Conservation (phyloP, 768 basidiomycete genomes). For the Cubamyces lactineus region DNA sequence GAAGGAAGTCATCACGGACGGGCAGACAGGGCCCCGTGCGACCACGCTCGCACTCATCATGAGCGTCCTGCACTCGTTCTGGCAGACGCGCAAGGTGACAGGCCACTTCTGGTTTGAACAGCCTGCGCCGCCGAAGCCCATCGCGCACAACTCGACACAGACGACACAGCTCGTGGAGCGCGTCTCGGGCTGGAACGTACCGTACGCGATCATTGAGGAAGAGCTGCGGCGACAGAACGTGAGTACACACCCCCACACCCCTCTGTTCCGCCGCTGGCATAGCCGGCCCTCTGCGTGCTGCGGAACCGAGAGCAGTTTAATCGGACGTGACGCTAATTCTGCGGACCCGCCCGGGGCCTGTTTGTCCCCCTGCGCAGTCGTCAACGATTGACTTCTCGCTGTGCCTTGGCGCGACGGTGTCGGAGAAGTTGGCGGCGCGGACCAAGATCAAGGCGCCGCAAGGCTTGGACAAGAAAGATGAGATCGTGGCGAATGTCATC, state of each 20-base stretch:
- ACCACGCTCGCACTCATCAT: constrained; percentile 88
- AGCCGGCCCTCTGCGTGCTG: background rate
- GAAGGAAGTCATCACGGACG: constrained; percentile 95
- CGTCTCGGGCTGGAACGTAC: constrained; percentile 88
- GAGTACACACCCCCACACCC: constrained; percentile 40
- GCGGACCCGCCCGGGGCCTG: constrained; percentile 2
- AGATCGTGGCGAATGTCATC: constrained; percentile 96
- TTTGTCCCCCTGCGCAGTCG: constrained; percentile 55
- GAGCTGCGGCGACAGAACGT: constrained; percentile 97
- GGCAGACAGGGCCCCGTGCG: constrained; percentile 89
- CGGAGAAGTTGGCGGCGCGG: constrained; percentile 77
- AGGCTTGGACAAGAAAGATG: constrained; percentile 93
- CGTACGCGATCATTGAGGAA: constrained; percentile 84
- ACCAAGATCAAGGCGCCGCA: constrained; percentile 70
- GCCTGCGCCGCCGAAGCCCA: constrained; percentile 47
- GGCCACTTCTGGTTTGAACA: constrained; percentile 80
- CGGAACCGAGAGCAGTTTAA: constrained; percentile 22
- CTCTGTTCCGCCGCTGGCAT: background rate
- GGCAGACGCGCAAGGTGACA: constrained; percentile 76
- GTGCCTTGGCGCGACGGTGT: constrained; percentile 88
- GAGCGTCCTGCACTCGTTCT: constrained; percentile 77
- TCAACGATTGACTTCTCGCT: constrained; percentile 96
- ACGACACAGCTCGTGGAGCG: constrained; percentile 88
- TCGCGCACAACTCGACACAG: constrained; percentile 74
- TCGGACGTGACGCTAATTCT: constrained; percentile 24